Conservation (phyloP, 2,329 filamentous ascomycete species). For the Calonectria henricotiae region DNA sequence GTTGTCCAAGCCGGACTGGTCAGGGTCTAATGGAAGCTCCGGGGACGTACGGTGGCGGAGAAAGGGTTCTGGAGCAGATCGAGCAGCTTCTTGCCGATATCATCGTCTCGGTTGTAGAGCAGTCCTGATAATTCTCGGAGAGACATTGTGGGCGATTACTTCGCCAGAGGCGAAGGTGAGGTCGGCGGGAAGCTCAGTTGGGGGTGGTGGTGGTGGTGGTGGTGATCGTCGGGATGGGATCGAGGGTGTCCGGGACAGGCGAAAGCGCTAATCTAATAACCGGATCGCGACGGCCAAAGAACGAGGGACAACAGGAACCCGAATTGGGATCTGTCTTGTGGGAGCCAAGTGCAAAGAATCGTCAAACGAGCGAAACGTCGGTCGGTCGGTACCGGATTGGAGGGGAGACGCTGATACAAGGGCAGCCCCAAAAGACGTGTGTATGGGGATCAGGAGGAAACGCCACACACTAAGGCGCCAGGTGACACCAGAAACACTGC, state of each 20-base stretch:
- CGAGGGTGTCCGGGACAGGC: neutral
- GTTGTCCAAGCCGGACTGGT: neutral
- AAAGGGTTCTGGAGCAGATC: conserved; percentile 69
- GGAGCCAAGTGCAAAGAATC: neutral
- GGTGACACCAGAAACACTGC: conserved; percentile 37
- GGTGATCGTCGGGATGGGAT: neutral
- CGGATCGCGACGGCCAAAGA: conserved; percentile 14
- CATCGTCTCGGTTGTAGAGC: conserved; percentile 43
- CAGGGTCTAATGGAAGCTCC: neutral
- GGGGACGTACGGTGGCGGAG: conserved; percentile 61
- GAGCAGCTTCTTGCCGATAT: conserved; percentile 64
- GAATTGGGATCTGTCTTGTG: conserved; percentile 4
- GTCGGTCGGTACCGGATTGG: conserved; percentile 4
- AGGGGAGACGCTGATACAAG: conserved; percentile 32
- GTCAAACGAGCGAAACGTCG: conserved; percentile 23
- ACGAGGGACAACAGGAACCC: conserved; percentile 11
- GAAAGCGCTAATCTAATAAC: neutral
- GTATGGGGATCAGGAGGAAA: conserved; percentile 32
- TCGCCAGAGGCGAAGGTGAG: conserved; percentile 49
- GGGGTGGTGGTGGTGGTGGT: neutral
- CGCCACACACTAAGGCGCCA: conserved; percentile 37
- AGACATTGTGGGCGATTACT: conserved; percentile 49
- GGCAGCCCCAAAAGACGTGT: conserved; percentile 21
- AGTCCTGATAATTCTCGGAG: conserved; percentile 22
- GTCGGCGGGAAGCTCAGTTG: conserved; percentile 26